These are phyloP conservation scores for Coniosporium apollinis DNA, from an alignment of 495 filamentous ascomycete species.

Conservation along the genomic window DNA sequence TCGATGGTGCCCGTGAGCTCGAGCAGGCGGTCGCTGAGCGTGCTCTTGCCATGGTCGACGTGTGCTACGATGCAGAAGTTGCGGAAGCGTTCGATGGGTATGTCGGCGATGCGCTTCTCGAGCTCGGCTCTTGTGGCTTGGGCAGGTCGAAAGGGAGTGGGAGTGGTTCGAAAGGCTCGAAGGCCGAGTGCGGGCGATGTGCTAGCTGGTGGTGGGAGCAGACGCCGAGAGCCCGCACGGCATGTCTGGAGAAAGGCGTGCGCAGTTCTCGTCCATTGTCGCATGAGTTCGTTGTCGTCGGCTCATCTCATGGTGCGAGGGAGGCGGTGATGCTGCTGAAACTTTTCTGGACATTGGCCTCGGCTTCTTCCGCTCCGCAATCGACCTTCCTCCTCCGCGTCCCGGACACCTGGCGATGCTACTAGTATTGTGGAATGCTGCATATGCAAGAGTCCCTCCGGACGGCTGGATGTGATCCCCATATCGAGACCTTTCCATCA, in stretches of 20 bases:
- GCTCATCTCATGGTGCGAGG: too few species aligned
- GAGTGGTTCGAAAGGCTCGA: constrained; percentile 29
- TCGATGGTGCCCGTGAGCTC: constrained; percentile 91
- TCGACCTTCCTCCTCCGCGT: too few species aligned
- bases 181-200: constrained; percentile 4
- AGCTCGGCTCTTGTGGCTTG: too few species aligned
- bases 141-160: constrained; percentile 22
- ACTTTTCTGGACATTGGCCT: too few species aligned
- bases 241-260: constrained; percentile 7
- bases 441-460: too few species aligned
- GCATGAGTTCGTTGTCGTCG: constrained; percentile 12
- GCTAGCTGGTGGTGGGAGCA: constrained; percentile 12
- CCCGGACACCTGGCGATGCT: too few species aligned
- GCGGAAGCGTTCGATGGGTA: constrained; percentile 80
- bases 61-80: constrained; percentile 99
- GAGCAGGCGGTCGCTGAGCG: constrained; percentile 76
- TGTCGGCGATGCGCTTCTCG: constrained; percentile 66
- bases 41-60: constrained; percentile 97
- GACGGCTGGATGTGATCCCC: too few species aligned
- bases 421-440: too few species aligned
- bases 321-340: too few species aligned
- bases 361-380: too few species aligned
- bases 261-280: constrained; percentile 14
- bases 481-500: too few species aligned
- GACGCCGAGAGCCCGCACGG: too few species aligned